Conservation (phyloP, 2,329 filamentous ascomycete species). For the Sclerotinia subarctica region DNA sequence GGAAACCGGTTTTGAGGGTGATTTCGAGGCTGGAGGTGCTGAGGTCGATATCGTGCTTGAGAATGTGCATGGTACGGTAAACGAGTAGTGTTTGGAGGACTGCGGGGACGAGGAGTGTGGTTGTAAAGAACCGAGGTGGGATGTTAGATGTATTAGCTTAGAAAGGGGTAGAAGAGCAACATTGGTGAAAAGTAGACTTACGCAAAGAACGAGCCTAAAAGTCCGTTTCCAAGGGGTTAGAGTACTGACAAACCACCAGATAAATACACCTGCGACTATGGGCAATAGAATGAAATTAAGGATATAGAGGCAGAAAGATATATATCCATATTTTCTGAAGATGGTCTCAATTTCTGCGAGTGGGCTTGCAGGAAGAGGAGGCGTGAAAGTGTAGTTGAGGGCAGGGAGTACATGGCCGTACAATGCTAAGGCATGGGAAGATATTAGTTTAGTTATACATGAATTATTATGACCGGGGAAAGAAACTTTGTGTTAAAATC, state of each 20-base stretch:
- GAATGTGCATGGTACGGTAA: neutral
- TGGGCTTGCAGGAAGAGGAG: neutral
- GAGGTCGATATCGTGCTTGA: neutral
- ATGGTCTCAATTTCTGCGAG: neutral
- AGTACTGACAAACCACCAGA: slow-evolving; percentile 11
- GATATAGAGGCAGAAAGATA: slow-evolving; percentile 1
- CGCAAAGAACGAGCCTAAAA: slow-evolving; percentile 4
- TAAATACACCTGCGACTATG: neutral
- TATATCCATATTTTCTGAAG: slow-evolving; percentile 5
- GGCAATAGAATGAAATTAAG: neutral
- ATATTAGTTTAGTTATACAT: neutral
- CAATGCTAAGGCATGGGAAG: neutral
- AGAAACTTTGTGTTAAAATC: neutral
- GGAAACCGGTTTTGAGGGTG: neutral
- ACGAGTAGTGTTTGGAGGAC: neutral
- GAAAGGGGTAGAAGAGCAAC: neutral
- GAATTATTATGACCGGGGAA: neutral
- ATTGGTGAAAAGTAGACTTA: neutral
- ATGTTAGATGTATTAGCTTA: neutral
- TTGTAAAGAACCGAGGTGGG: neutral
- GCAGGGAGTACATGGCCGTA: neutral
- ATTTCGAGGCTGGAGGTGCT: neutral
- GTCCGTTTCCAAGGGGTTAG: neutral
- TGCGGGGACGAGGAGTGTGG: neutral
- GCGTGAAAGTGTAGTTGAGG: neutral